Evolutionary conservation across 176 grass and related monocot genomes (phyloP), one percentile per base, ranked within the genome.

Genomic region (Zoysia japonica): DNA sequence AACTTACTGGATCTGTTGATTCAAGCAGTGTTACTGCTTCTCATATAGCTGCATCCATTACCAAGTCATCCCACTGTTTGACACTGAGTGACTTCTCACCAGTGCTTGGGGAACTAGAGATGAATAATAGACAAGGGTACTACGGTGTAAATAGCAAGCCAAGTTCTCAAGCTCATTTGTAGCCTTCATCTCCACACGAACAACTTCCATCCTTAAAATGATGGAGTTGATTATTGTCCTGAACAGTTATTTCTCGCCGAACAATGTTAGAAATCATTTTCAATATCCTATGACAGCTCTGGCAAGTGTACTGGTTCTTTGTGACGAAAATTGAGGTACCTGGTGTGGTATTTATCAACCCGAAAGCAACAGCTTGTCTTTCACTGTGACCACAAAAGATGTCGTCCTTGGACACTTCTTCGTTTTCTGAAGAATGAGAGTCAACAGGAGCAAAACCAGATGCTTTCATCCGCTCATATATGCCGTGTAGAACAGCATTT

Each of bases 341-440:
- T 46, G 92, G 95, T 86, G 87, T 60, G 13, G 87, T 98, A 87
- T 90, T 98, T 67, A 98, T 93, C 82, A 98, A 85, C 80, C 92
- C 95, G 56, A 94, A 98, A 78, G 80, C 89, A 79, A 98, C 86
- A 84, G 92, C 95, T 77, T 81, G 67, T 88, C 92, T 93, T 80
- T 98, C 92, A 46, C 92, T 98, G 56, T 98, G 95, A 17, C 95
- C 95, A 65, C 95, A 98, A 19, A 94, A 81, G 11, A 94, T 89
- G 63, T 98, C 92, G 54, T 89, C 88, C 81, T 94, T 90, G 3
- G 78, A 88, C 68, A 86, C 83, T 70, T 87, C 86, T 75, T 77
- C 61, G 53, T 89, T 79, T 80, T 92, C 79, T 15, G 70, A 57
- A 70, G 77, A 83, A 70, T 49, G 62, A 82, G 63, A 76, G 68